Base-by-base conservation (phyloP, 2,329 filamentous ascomycete species). In the Claviceps monticola region DNA sequence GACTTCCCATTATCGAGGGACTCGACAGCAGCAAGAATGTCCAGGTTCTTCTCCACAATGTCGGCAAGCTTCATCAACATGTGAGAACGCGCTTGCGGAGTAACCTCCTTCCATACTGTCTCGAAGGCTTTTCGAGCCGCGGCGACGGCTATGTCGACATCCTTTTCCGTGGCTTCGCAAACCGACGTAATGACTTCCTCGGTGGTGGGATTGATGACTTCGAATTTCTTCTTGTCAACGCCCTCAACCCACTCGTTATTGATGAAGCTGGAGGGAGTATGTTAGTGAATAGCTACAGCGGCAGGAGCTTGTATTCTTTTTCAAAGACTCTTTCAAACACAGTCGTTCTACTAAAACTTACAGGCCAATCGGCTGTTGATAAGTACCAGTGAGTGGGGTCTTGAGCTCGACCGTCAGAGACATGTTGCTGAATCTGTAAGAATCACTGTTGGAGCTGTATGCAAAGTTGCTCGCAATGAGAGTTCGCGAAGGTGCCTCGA, bases 1-100 rank as follows among this genome's bases (percentile, higher is more conserved):
- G 85, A 82, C 78, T 93, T 93, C 68, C 86, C 90, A 64, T 94
- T 88, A 75, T 94, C 89, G 52, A 95, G 77, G 42, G 88, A 83
- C 75, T 95, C 90, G 53, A 95, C 82, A 19, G 88, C 78, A 51
- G 87, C 85, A 57, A 96, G 77, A 46, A 83, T 73, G 41, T 93
- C 84, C 38, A 73, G 56, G 70, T 95, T 84, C 75, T 87, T 78
- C 74, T 94, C 86, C 57, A 83, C 75, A 46, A 95, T 74, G 42
- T 91, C 81, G 64, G 88, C 87, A 47, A 95, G 83, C 69, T 87
- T 91, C 59, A 74, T 69, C 56, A 96, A 72, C 56, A 82, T 69
- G 61, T 74, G 76, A 64, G 86, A 81, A 60, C 90, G 84, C 64
- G 82, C 70, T 61, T 83, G 75, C 51, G 90, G 87, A 17, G 84